Evolutionary conservation across 2,329 filamentous ascomycete genomes (phyloP).

Genomic region (Monosporascus sp.): DNA sequence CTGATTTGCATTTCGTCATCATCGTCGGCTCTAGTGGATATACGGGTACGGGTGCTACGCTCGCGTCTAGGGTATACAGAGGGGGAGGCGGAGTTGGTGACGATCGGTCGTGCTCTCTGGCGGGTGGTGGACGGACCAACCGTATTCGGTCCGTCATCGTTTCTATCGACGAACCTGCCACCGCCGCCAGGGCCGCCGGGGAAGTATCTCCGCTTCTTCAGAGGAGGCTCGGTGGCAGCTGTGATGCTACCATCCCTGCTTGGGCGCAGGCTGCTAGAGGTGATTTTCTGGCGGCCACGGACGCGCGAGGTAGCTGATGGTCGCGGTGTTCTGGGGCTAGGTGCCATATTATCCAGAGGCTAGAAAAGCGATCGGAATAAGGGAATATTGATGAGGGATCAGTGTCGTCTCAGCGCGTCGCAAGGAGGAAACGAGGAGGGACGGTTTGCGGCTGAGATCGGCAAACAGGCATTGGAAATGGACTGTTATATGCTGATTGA

Average conservation of each 20-base stretch:
- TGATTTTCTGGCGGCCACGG: constrained; percentile 19
- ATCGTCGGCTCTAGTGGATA: constrained; percentile 44
- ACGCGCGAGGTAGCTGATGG: constrained; percentile 17
- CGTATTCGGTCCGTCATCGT: constrained; percentile 54
- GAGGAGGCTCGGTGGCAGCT: constrained; percentile 53
- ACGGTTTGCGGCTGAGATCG: constrained; percentile 19
- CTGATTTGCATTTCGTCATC: constrained; percentile 67
- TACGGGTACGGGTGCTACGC: constrained; percentile 51
- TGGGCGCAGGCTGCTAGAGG: constrained; percentile 21
- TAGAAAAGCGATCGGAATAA: constrained; percentile 3
- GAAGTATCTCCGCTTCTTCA: constrained; percentile 71
- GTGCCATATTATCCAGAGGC: constrained; percentile 20
- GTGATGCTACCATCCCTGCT: constrained; percentile 30
- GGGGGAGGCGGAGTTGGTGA: constrained; percentile 43
- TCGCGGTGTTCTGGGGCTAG: constrained; percentile 27
- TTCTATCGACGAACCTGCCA: constrained; percentile 74
- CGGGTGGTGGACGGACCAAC: constrained; percentile 44
- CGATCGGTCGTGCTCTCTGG: constrained; percentile 45
- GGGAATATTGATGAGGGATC: constrained; percentile 11
- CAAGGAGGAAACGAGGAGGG: constrained; percentile 25
- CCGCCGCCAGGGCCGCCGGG: constrained; percentile 83
- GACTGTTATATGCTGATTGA: not conserved
- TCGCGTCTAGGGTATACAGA: constrained; percentile 49
- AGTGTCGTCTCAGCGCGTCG: constrained; percentile 28
- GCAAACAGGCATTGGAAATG: constrained; percentile 28